Evolutionary conservation across 768 basidiomycete species (phyloP).

Genomic region (Lentinula edodes): DNA sequence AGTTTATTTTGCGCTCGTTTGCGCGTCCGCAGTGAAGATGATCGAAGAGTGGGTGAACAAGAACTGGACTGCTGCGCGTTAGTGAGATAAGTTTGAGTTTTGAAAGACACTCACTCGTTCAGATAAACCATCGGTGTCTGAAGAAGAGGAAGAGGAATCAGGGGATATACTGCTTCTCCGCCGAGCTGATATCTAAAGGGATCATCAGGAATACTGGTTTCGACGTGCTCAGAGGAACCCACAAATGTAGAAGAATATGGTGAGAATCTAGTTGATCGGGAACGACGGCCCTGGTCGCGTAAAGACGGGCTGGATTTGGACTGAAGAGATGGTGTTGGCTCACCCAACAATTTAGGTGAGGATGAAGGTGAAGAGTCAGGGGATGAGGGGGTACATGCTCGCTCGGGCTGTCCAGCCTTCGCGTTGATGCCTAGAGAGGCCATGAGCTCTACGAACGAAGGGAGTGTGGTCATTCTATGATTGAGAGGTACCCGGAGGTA

Average conservation of each 20-base stretch:
- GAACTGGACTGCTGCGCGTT: constrained; percentile 25
- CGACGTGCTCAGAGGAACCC: constrained; percentile 2
- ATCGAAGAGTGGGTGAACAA: constrained; percentile 28
- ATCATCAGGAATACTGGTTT: background rate
- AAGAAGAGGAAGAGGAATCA: constrained; percentile 29
- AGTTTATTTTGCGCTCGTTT: constrained; percentile 40
- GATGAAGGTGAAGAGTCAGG: constrained; percentile 39
- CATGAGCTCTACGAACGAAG: constrained; percentile 88
- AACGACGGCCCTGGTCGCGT: constrained; percentile 31
- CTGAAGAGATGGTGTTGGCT: constrained; percentile 28
- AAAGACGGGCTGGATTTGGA: constrained; percentile 41
- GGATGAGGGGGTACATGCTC: constrained; percentile 33
- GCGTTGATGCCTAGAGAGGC: constrained; percentile 71
- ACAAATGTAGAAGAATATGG: constrained; percentile 43
- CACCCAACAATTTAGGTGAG: constrained; percentile 30
- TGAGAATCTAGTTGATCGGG: constrained; percentile 37
- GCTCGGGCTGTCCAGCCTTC: constrained; percentile 24
- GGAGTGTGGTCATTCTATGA: constrained; percentile 60
- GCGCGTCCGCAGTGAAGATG: constrained; percentile 37
- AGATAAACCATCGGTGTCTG: constrained; percentile 18
- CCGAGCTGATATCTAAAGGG: constrained; percentile 31
- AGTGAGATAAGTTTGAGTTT: background rate
- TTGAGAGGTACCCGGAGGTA: constrained; percentile 20
- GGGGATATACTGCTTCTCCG: constrained; percentile 44
- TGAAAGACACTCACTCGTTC: constrained; percentile 23